Evolutionary conservation across 768 basidiomycete species (phyloP).

Genomic region (Xerocomus potaroensis): DNA sequence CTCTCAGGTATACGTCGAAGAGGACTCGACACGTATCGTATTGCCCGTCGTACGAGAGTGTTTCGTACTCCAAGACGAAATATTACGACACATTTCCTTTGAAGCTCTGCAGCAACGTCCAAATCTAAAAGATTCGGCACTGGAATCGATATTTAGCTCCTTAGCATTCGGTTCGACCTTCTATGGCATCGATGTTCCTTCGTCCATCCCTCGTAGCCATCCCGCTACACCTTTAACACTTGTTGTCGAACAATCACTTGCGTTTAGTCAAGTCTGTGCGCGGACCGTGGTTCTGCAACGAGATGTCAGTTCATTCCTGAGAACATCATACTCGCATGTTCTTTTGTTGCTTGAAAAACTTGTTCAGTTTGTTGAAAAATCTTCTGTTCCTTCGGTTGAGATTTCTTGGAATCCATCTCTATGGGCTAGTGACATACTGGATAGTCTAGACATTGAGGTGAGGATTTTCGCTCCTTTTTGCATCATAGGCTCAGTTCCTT

Average conservation of each 20-base stretch:
- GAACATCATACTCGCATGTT: constrained; percentile 50
- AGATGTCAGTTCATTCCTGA: constrained; percentile 32
- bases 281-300: constrained; percentile 31
- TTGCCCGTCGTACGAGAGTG: constrained; percentile 37
- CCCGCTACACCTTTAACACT: constrained; percentile 49
- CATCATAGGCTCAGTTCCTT: constrained; percentile 3
- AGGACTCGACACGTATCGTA: constrained; percentile 32
- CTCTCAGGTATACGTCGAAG: constrained; percentile 38
- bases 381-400: constrained; percentile 28
- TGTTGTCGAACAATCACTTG: constrained; percentile 51
- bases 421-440: constrained; percentile 60
- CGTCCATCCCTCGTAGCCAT: constrained; percentile 23
- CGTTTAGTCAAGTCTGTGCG: constrained; percentile 46
- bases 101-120: constrained; percentile 50
- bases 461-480: constrained; percentile 6
- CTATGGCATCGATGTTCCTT: constrained; percentile 45
- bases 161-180: constrained; percentile 58
- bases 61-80: constrained; percentile 49
- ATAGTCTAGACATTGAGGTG: constrained; percentile 55
- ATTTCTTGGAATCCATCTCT: constrained; percentile 56
- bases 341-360: constrained; percentile 51
- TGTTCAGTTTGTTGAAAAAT: constrained; percentile 37
- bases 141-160: constrained; percentile 34
- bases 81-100: constrained; percentile 48
- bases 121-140: constrained; percentile 37